A percentile compares a stretch with the other conserved stretches of the same genome.
phyloP scores from a whole-genome alignment of 2,329 filamentous ascomycete species.

The Arthroderma sp. region DNA sequence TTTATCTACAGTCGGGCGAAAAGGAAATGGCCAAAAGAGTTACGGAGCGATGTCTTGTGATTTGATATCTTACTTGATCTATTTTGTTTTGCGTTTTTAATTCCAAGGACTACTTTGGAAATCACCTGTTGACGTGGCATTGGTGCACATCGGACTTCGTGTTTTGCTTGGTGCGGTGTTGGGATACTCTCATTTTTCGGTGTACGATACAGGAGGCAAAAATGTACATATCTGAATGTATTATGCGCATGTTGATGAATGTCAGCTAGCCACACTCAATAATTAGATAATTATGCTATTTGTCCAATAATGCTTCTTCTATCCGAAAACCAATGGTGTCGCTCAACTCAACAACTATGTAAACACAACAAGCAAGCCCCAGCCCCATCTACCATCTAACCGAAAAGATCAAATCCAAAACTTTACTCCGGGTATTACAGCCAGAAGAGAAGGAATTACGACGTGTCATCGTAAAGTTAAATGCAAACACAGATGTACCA shows the following conservation, averaged over 20 bases:
- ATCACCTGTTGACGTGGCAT: too few species aligned
- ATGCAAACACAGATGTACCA: not conserved
- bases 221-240: too few species aligned
- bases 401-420: not conserved
- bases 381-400: not conserved
- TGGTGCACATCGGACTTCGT: too few species aligned
- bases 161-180: too few species aligned
- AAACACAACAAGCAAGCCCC: not conserved
- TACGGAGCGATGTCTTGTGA: constrained; percentile 48
- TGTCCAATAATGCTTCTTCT: not conserved
- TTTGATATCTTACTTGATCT: constrained; percentile 25
- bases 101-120: too few species aligned
- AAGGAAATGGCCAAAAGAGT: constrained; percentile 47
- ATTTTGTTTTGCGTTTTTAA: not conserved
- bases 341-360: not conserved
- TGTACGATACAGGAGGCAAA: too few species aligned
- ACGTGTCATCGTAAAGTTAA: not conserved
- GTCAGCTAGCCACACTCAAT: too few species aligned
- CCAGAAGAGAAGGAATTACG: not conserved
- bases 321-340: not conserved
- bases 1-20: constrained; percentile 56
- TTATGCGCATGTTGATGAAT: too few species aligned
- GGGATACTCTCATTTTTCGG: too few species aligned
- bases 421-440: not conserved
- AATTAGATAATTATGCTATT: not conserved